Evolutionary conservation across 768 basidiomycete species (phyloP).

Genomic region (Cystofilobasidium capitatum): DNA sequence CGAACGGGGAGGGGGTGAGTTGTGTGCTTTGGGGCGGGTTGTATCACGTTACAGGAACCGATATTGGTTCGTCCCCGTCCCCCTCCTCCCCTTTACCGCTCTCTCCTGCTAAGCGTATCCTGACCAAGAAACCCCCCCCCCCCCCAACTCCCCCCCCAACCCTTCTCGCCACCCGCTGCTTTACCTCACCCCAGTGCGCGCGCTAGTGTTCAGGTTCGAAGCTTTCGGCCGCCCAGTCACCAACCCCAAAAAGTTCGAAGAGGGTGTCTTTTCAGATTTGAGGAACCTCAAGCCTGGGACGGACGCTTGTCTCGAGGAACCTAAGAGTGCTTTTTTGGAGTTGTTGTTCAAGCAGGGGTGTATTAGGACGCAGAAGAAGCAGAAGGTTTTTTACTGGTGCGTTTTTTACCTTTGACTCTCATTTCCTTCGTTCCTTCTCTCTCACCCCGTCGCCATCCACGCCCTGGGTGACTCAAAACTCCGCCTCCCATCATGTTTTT

Average conservation of each 20-base stretch:
- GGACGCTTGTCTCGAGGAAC: slow-evolving; percentile 87
- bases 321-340: slow-evolving; percentile 92
- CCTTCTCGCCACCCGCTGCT: neutral
- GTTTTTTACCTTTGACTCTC: slow-evolving; percentile 33
- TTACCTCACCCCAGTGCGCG: slow-evolving; percentile 71
- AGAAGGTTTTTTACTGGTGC: slow-evolving; percentile 97
- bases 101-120: neutral
- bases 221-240: slow-evolving; percentile 80
- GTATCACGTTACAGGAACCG: slow-evolving; percentile 91
- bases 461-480: neutral
- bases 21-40: slow-evolving; percentile 87
- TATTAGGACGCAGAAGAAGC: slow-evolving; percentile 96
- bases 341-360: slow-evolving; percentile 92
- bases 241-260: slow-evolving; percentile 95
- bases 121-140: neutral
- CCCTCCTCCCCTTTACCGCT: neutral
- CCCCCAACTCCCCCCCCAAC: neutral
- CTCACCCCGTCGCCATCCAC: neutral
- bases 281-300: slow-evolving; percentile 86
- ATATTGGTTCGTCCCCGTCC: slow-evolving; percentile 49
- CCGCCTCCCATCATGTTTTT: slow-evolving; percentile 1
- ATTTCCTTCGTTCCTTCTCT: neutral
- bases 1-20: slow-evolving; percentile 71
- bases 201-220: slow-evolving; percentile 87
- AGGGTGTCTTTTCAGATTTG: slow-evolving; percentile 88